Evolutionary conservation across 2,329 filamentous ascomycete species (phyloP).

Genomic region (Chaetomium sp.): DNA sequence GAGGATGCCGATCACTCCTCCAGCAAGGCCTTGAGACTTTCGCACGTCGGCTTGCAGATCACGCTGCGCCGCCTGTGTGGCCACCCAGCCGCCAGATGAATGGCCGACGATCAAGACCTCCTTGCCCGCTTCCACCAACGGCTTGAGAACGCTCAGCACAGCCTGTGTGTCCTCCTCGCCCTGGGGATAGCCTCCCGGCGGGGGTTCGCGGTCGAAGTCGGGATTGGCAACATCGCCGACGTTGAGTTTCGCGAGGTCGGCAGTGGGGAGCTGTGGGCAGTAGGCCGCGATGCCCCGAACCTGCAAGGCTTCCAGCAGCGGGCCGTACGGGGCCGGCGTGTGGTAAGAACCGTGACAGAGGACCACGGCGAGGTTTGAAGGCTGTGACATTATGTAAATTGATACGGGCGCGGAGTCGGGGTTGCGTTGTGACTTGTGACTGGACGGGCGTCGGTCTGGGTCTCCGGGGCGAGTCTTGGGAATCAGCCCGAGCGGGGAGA

Average conservation of each 20-base stretch:
- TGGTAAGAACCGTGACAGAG: slow-evolving; percentile 15
- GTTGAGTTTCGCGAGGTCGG: slow-evolving; percentile 12
- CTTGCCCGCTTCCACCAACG: slow-evolving; percentile 11
- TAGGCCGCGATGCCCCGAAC: slow-evolving; percentile 5
- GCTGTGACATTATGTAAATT: neutral
- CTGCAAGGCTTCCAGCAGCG: slow-evolving; percentile 12
- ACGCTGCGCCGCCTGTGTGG: slow-evolving; percentile 14
- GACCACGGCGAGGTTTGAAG: neutral
- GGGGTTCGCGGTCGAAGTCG: slow-evolving; percentile 5
- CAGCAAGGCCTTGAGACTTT: slow-evolving; percentile 10
- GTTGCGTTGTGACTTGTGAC: too few species aligned
- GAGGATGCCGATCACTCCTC: slow-evolving; percentile 12
- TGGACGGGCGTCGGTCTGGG: too few species aligned
- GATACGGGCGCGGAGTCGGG: too few species aligned
- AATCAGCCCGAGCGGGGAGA: too few species aligned
- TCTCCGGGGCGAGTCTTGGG: too few species aligned
- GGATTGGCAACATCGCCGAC: slow-evolving; percentile 11
- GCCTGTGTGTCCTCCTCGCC: slow-evolving; percentile 14
- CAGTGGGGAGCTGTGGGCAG: slow-evolving; percentile 14
- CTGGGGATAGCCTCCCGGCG: slow-evolving; percentile 10
- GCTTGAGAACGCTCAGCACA: slow-evolving; percentile 4
- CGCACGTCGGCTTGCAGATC: slow-evolving; percentile 7
- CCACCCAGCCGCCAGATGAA: slow-evolving; percentile 18
- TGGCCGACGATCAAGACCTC: slow-evolving; percentile 17
- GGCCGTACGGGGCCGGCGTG: slow-evolving; percentile 10